Evolutionary conservation across 208 protist genomes (phyloP), one percentile per base, ranked within the genome.

Genomic region (Leptomonas seymouri): DNA sequence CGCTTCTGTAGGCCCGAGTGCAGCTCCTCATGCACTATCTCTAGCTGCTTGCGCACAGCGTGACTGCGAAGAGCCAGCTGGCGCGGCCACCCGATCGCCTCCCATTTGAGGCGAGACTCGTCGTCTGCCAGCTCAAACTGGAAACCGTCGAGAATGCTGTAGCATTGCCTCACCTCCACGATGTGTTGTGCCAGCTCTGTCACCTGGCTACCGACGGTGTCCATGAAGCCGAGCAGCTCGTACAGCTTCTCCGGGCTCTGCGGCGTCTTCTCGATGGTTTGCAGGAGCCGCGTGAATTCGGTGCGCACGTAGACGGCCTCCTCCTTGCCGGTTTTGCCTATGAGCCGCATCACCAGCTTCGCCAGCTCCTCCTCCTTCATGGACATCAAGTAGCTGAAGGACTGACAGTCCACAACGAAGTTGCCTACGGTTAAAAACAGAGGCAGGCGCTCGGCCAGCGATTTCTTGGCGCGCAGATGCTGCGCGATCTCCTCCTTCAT

Each of bases 391-490:
- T 91, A 91, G 62, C 95, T 89, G 81, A 99, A 96, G 12, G 86
- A 93, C 62, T 97, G 91, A 78, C 93, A 97, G 72, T 97, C 86
- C 12, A 99, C 94, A n/a, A 96, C 86, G 69, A 97, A 98, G 81
- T 98, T 95, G 50, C 97, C 97, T 4, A 98, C 93, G 1, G 87
- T 93, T 30, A 98, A 84, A 50, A 87, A 97, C 15, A 87, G 80
- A 27, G 96, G 96, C 64, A 98, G 95, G 39, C 83, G 84, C 70
- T 97, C 81, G 21, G 93, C 90, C 42, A 98, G 85, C 21, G 83
- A 78, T 54, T 91, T 88, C 78, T 97, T 97, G 51, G 90, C 86
- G 67, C 86, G 86, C 36, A 97, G 71, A 75, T 98, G 96, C 63
- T 88, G 86, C 34, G 84, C 67, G 49, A 97, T 94, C 66, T 98